phyloP scores from a whole-genome alignment of 2,329 filamentous ascomycete species.

The Fusarium algeriense region DNA sequence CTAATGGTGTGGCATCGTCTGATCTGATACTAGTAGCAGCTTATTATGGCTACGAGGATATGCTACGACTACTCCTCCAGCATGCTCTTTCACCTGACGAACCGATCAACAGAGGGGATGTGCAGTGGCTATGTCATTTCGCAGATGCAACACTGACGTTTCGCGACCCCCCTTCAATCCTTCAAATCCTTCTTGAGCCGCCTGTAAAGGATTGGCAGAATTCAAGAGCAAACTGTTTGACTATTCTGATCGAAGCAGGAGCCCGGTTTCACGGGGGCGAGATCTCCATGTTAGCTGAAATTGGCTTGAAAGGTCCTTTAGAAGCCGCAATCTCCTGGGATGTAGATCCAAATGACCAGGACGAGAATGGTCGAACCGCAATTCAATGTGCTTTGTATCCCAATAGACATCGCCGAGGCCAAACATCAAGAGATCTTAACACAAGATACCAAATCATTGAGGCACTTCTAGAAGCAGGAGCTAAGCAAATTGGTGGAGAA shows the following conservation, averaged over 20 bases:
- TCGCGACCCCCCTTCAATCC: not conserved
- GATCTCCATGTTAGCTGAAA: not conserved
- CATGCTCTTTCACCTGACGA: not conserved
- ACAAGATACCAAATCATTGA: not conserved
- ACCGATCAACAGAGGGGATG: not conserved
- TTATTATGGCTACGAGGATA: not conserved
- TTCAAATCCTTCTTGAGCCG: not conserved
- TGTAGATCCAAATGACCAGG: not conserved
- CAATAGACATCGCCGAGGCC: rapidly evolving
- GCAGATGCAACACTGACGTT: rapidly evolving
- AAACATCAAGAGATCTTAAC: not conserved
- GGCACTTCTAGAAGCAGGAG: not conserved
- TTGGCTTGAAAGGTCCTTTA: not conserved
- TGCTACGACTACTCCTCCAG: not conserved
- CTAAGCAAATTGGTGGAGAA: not conserved
- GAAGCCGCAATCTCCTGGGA: not conserved
- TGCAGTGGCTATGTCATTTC: not conserved
- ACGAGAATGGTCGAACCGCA: not conserved
- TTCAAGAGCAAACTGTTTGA: not conserved
- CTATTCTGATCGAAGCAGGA: not conserved
- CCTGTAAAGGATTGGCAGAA: rapidly evolving
- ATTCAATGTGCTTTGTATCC: not conserved
- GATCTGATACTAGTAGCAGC: not conserved
- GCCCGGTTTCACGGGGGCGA: not conserved
- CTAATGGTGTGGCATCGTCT: not conserved